These are phyloP conservation scores for Catenaria anguillulae DNA, from an alignment of 371 early-diverging fungal genomes.

Conservation along the genomic window DNA sequence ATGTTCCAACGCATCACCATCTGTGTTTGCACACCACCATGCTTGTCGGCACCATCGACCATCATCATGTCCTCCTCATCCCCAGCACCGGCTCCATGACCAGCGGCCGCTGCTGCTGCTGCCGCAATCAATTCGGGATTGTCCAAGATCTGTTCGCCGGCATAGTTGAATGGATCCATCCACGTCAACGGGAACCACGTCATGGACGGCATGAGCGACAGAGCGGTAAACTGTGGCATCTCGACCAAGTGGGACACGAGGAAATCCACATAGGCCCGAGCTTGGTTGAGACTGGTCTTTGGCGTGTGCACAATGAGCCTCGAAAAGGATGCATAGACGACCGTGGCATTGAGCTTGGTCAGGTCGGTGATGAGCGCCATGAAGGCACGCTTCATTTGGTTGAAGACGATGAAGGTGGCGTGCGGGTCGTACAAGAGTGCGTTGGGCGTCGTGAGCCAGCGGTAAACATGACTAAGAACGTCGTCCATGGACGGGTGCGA, in stretches of 20 bases:
- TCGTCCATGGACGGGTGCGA: slow-evolving; percentile 30
- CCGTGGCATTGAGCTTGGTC: slow-evolving; percentile 50
- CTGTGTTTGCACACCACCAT: slow-evolving; percentile 4
- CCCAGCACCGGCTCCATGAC: no score
- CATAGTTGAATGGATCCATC: slow-evolving; percentile 85
- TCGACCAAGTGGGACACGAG: background rate
- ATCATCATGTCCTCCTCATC: background rate
- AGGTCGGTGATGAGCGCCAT: slow-evolving; percentile 65
- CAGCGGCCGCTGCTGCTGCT: no score
- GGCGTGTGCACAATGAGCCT: slow-evolving; percentile 64
- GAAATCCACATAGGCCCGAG: background rate
- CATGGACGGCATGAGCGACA: slow-evolving; percentile 39
- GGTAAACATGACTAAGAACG: slow-evolving; percentile 65
- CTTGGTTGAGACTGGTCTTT: slow-evolving; percentile 18
- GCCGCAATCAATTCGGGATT: slow-evolving; percentile 10
- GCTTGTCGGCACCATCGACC: no score
- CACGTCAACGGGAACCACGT: slow-evolving; percentile 75
- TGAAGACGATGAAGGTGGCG: slow-evolving; percentile 54
- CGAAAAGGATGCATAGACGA: slow-evolving; percentile 66
- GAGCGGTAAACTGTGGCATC: background rate
- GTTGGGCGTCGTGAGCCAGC: slow-evolving; percentile 67
- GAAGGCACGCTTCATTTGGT: slow-evolving; percentile 77
- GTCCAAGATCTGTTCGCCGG: slow-evolving; percentile 38
- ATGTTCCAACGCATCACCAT: slow-evolving; percentile 62
- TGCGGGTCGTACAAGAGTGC: slow-evolving; percentile 74